Evolutionary conservation across 306 rosid species (phyloP), one percentile per base, ranked within the genome.

Genomic region (Sophora flavescens): DNA sequence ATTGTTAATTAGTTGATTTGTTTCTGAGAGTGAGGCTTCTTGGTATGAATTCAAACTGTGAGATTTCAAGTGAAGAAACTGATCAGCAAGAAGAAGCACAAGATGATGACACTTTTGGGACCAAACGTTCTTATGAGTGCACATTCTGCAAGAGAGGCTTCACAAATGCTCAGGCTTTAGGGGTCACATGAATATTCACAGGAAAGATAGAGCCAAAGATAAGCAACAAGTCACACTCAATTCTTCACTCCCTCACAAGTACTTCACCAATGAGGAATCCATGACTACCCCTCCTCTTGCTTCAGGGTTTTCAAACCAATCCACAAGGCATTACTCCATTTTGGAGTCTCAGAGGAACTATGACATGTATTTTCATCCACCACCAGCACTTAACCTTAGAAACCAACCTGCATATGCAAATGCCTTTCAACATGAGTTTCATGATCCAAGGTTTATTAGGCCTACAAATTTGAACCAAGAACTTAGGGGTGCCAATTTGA

Each of bases 131-230:
- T 39, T 96, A 87, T 68, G 92, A 88, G 62, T 96, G 99, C 89
- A 89, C 96, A 67, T 96, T 87, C 72, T 95, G 99, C 84, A 88
- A 35, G 82, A 86, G 93, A n/a, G 99, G 99, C 6, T 95, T 95
- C 88, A 92, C 97, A 28, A 92, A 92, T 61, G 99, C 99, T 5
- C 99, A 92, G 45, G 97, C 97, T 15, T 74, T 95, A 61, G 99
- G 99, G 99, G 98, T 30, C 98, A 94, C 28, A 94, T 94, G 98
- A 95, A 95, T 57, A 92, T 95, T 16, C 98, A 95, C 67, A 77
- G 99, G 56, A 95, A 84, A 59, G 97, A 95, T 54, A 77, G 91
- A 56, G 97, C 96, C 79, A 91, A 87, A 38, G 83, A 86, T 69
- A 92, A 87, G n/a, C n/a, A n/a, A 60, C 92, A 90, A 26, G 28